phyloP scores from a whole-genome alignment of 768 basidiomycete genomes.

The Tylopilus vinaceipallidus region DNA sequence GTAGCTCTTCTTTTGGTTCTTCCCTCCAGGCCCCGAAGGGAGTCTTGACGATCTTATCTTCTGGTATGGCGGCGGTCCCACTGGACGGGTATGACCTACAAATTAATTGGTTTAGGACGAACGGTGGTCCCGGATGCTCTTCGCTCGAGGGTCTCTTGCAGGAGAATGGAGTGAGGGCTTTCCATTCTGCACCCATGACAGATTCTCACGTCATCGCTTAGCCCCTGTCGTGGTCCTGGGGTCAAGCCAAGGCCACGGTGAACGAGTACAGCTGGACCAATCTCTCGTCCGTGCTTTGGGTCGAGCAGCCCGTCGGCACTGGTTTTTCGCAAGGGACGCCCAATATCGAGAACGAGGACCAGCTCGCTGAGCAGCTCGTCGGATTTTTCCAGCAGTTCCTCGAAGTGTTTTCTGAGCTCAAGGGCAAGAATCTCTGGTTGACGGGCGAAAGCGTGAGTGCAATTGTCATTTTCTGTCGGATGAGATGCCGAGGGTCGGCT shows the following conservation, averaged over 20 bases:
- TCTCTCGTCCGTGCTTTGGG: constrained; percentile 68
- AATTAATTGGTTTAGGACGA: constrained; percentile 52
- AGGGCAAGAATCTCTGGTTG: constrained; percentile 68
- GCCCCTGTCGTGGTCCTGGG: constrained; percentile 67
- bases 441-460: constrained; percentile 72
- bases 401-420: constrained; percentile 69
- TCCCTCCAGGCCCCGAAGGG: constrained; percentile 73
- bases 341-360: constrained; percentile 54
- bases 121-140: constrained; percentile 80
- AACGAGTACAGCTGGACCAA: constrained; percentile 81
- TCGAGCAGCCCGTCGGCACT: constrained; percentile 80
- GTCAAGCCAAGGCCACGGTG: constrained; percentile 58
- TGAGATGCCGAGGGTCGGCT: not conserved
- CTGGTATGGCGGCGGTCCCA: constrained; percentile 42
- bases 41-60: constrained; percentile 73
- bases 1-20: constrained; percentile 83
- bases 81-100: not conserved
- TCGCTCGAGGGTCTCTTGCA: constrained; percentile 69
- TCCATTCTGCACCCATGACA: constrained; percentile 18
- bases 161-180: constrained; percentile 63
- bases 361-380: constrained; percentile 53
- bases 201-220: constrained; percentile 23
- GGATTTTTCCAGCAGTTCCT: constrained; percentile 75
- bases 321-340: constrained; percentile 73
- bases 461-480: not conserved